phyloP scores from a whole-genome alignment of 805 yeast genomes.

The Tetrapisispora phaffii region DNA sequence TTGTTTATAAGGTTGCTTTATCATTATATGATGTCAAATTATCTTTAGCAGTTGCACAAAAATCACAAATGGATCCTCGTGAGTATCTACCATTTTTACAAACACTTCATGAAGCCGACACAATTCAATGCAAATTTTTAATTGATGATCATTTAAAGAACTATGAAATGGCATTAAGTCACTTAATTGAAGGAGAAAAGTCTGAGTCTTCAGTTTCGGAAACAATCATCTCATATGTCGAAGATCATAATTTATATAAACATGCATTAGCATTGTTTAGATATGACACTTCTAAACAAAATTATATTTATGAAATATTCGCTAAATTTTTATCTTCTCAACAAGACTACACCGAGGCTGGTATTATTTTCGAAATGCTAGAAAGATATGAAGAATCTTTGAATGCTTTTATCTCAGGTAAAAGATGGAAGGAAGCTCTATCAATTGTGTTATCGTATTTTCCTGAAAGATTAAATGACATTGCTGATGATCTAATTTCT shows the following conservation, averaged over 20 bases:
- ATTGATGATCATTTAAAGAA: slow-evolving; percentile 73
- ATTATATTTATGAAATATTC: slow-evolving; percentile 44
- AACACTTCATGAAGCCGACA: slow-evolving; percentile 56
- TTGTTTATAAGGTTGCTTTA: slow-evolving; percentile 68
- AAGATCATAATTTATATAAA: slow-evolving; percentile 58
- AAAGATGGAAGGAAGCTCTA: slow-evolving; percentile 80
- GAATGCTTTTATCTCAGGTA: slow-evolving; percentile 57
- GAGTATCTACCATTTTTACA: slow-evolving; percentile 92
- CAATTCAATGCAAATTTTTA: slow-evolving; percentile 56
- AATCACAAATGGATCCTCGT: slow-evolving; percentile 95
- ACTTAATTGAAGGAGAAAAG: slow-evolving; percentile 43
- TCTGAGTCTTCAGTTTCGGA: slow-evolving; percentile 30
- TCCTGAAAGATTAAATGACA: slow-evolving; percentile 33
- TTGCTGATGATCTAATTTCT: slow-evolving; percentile 52
- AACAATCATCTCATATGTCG: slow-evolving; percentile 62
- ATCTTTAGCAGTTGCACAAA: slow-evolving; percentile 81
- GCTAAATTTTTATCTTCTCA: slow-evolving; percentile 52
- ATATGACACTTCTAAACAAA: slow-evolving; percentile 45
- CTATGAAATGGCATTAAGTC: slow-evolving; percentile 55
- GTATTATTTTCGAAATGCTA: slow-evolving; percentile 62
- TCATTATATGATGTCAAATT: slow-evolving; percentile 74
- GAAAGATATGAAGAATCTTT: slow-evolving; percentile 49
- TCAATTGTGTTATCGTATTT: slow-evolving; percentile 41
- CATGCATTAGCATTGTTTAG: slow-evolving; percentile 56
- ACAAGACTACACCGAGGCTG: slow-evolving; percentile 66